Base-by-base conservation (phyloP, 2,329 filamentous ascomycete genomes). In the Colletotrichum shisoi region DNA sequence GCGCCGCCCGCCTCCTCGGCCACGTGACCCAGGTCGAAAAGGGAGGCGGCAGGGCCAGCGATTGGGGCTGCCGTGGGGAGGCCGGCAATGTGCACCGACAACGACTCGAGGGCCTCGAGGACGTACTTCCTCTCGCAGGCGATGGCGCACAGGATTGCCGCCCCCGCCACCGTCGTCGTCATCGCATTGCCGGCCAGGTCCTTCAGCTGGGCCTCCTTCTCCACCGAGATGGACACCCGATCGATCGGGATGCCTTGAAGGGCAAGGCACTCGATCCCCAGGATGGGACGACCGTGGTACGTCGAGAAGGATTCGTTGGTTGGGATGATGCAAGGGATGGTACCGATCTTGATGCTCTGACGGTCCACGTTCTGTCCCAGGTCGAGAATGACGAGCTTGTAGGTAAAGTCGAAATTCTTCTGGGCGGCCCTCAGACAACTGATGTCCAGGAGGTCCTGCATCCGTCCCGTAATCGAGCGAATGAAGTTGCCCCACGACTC, bases 171-270 rank as follows among this genome's bases (percentile, higher is more conserved):
- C 0, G 91, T 90, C 0, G 87, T 87, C 1, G 85, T 88, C 91
- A 94, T 94, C 0, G 91, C 91, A 74, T 95, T 94, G 0, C 91
- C 91, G 2, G 90, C 90, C 2, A 94, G 79, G 70, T 93, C 87
- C 69, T 89, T 86, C 2, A 92, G 79, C 19, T 93, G 80, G 1
- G 78, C 76, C 53, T 88, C 81, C 0, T 82, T 84, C 71, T 94
- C 88, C 9, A 83, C 83, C 0, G 85, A 88, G n/a, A 93, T 81
- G 0, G 87, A 79, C 12, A 94, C 79, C 56, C 84, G 82, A 61
- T 87, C 78, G 1, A 89, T 74, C 0, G 90, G 89, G 56, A 94
- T 79, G 1, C 91, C 91, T 77, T 94, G 91, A 5, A 93, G 76
- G 6, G 79, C 76, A 2, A 94, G 78, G 2, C 85, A 79, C 74